A percentile compares a stretch with the other conserved stretches of the same genome.
Conservation (phyloP, 192 early-diverging fungal species). For the Haplosporangium gracile region DNA sequence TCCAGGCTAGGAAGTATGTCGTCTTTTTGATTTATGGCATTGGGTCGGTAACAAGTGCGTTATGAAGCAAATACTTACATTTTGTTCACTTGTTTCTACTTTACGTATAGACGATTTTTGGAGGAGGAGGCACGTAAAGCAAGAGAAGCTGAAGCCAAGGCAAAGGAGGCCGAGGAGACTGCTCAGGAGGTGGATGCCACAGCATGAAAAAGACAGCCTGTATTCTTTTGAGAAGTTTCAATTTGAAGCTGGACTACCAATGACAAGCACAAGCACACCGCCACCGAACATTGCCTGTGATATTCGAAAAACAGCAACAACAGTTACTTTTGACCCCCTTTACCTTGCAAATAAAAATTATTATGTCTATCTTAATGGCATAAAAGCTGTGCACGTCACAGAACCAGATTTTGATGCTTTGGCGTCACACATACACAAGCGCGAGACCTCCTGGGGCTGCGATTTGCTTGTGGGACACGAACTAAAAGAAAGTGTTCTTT, state of each 20-base stretch:
- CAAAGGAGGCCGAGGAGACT: conserved; percentile 27
- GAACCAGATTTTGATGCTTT: background rate
- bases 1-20: conserved; percentile 77
- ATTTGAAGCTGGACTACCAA: background rate
- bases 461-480: background rate
- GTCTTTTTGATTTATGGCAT: background rate
- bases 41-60: background rate
- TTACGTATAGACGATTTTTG: conserved; percentile 36
- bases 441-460: background rate
- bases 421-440: background rate
- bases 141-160: conserved; percentile 27
- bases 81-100: background rate
- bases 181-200: conserved; percentile 31
- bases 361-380: background rate
- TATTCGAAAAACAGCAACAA: background rate
- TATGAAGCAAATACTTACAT: background rate
- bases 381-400: background rate
- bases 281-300: background rate
- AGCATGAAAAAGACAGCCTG: conserved; percentile 11
- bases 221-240: background rate
- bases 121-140: conserved; percentile 46
- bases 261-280: background rate
- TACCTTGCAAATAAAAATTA: background rate
- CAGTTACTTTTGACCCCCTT: background rate
- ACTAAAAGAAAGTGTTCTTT: conserved; percentile 3